These are phyloP conservation scores for Leptodermis oblonga DNA, from an alignment of 257 asterid species.

Conservation along the genomic window DNA sequence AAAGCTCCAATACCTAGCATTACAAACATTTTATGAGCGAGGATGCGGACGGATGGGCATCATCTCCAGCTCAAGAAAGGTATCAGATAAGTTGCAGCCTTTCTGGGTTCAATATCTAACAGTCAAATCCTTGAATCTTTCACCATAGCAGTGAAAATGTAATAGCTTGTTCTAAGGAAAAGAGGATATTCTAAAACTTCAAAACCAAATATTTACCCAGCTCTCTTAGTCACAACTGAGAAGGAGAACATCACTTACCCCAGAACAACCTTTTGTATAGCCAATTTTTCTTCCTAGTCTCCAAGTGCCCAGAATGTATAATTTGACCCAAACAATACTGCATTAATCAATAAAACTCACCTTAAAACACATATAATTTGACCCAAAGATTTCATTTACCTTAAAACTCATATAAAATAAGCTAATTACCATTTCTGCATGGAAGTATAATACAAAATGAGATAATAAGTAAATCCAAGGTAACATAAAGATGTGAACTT, in stretches of 20 bases:
- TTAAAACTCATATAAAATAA: background rate
- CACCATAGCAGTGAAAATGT: background rate
- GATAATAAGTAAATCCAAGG: background rate
- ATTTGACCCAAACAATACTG: background rate
- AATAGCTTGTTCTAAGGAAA: background rate
- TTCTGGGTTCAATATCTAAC: too few species aligned
- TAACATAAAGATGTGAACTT: conserved; percentile 8
- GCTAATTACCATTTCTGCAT: background rate
- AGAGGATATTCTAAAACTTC: background rate
- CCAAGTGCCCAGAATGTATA: too few species aligned
- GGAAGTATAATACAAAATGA: background rate
- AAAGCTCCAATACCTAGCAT: background rate
- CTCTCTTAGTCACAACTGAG: too few species aligned
- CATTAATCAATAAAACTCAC: conserved; percentile 1
- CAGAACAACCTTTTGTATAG: too few species aligned
- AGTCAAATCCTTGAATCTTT: background rate
- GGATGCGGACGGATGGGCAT: background rate
- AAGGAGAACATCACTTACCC: too few species aligned
- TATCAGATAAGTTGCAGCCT: background rate
- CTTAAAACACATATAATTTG: too few species aligned
- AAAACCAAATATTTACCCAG: background rate
- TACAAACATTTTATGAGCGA: background rate
- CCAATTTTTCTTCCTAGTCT: too few species aligned
- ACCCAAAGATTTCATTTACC: background rate
- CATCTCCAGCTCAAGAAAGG: background rate